Evolutionary conservation across 495 filamentous ascomycete genomes (phyloP).

Genomic region (Talaromyces proteolyticus): DNA sequence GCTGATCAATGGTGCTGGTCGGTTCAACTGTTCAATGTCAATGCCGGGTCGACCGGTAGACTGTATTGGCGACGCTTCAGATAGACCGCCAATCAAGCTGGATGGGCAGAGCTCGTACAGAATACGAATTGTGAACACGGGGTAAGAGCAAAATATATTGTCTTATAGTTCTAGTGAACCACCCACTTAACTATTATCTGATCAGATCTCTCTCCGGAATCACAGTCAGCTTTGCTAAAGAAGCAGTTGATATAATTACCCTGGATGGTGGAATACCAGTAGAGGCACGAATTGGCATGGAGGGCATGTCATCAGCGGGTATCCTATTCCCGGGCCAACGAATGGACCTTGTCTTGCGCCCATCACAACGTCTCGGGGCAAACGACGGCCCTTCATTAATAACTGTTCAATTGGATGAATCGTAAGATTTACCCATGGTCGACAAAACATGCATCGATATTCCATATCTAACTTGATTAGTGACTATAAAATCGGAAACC

Average conservation of each 20-base stretch:
- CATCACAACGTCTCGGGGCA: background rate
- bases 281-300: conserved; percentile 5
- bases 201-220: conserved; percentile 38
- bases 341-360: conserved; percentile 36
- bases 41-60: conserved; percentile 41
- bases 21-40: conserved; percentile 43
- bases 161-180: too few relatives aligned
- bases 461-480: conserved; percentile 2
- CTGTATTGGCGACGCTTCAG: conserved; percentile 20
- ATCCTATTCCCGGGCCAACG: conserved; percentile 45
- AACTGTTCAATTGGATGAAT: conserved; percentile 35
- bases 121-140: conserved; percentile 33
- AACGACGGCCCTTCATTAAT: conserved; percentile 14
- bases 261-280: conserved; percentile 38
- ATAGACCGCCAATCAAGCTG: conserved; percentile 17
- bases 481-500: conserved; percentile 42
- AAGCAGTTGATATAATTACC: conserved; percentile 24
- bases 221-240: conserved; percentile 24
- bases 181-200: too few relatives aligned
- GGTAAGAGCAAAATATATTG: conserved; percentile 16
- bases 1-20: conserved; percentile 42
- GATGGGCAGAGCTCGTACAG: conserved; percentile 15
- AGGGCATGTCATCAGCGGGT: conserved; percentile 25
- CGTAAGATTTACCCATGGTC: too few relatives aligned
- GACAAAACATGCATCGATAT: too few relatives aligned